Evolutionary conservation across 2,329 filamentous ascomycete genomes (phyloP), one percentile per base, ranked within the genome.

Genomic region (Trichoderma koningii): DNA sequence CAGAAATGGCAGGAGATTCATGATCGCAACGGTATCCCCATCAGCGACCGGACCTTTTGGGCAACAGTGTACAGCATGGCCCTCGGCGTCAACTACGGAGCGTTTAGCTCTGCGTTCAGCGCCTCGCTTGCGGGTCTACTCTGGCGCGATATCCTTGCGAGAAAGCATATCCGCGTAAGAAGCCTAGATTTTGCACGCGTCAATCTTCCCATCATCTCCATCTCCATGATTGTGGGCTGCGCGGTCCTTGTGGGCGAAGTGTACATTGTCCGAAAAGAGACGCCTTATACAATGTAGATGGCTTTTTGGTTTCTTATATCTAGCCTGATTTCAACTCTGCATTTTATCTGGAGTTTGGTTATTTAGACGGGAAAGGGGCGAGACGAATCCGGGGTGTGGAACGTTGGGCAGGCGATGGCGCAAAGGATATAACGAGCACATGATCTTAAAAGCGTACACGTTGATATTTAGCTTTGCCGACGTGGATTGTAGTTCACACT

Each of bases 1-100:
- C 89, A 92, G 72, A 78, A 84, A 0, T 92, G 89, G 89, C 78
- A 85, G 67, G 70, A 77, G 1, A 89, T 92, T 47, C 86, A 89
- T 68, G 63, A 71, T 0, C 66, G 68, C 0, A 82, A 79, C 45
- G 75, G 76, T 0, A 75, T 73, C 1, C 74, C 80, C 0, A 89
- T 92, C 56, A 83, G 79, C 14, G 78, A 91, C 50, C 82, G 89
- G 3, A 89, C 84, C 0, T 91, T 91, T 72, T 91, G 88, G 89
- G 89, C 84, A 0, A 89, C 89, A 0, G 85, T 92, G 0, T 92
- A 92, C 74, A 85, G 84, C 73, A 90, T 92, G 87, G 89, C 89
- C 0, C 76, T 92, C 0, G 89, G 89, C 2, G 87, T 91, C 66
- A 92, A 92, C 73, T 92, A 87, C 65, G 89, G 89, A 4, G 89